Base-by-base conservation (phyloP, 305 asterid species). In the Fraxinus sp. region DNA sequence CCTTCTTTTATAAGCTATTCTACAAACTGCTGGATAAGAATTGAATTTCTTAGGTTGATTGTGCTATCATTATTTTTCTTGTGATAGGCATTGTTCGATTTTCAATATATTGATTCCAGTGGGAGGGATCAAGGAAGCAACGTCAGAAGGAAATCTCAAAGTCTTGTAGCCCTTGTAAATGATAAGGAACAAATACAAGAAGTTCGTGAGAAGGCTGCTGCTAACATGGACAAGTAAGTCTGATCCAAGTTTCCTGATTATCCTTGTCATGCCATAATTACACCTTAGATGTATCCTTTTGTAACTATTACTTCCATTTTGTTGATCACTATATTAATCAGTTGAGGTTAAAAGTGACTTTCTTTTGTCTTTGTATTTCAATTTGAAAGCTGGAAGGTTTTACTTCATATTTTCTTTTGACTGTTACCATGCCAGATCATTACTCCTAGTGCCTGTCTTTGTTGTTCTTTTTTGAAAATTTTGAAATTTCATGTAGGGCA, bases 101-200 rank as follows among this genome's bases (percentile, higher is more conserved):
- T 96, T 88, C 99, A 96, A 84, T 94, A 91, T 83, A 91, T 94
- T 41, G 98, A 96, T 90, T 94, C 99, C 75, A 89, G 88, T 82
- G 99, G 97, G 86, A 92, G 89, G 84, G 99, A 96, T 88, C 99
- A 96, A 87, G 98, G 99, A 66, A 93, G 85, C 88, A 92, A 93
- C 87, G 97, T 96, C 46, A 88, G 98, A 81, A 96, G 90, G 92
- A 96, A 96, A 91, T 92, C 98, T 85, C 99, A 96, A 85, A 86
- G 94, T 87, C 93, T 96, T 83, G 97, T 96, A 30, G 92, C 90
- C 82, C 95, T 96, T 80, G 97, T 94, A 79, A 96, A 96, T 88
- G 98, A 96, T 86, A 96, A 96, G 89, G 99, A 94, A 78, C 91
- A 94, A 85, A 92, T 94, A 86, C 98, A 91, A 87, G 98, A 94